Evolutionary conservation across 78 protist genomes (phyloP).

Genomic region (Tieghemostelium lacteum): DNA sequence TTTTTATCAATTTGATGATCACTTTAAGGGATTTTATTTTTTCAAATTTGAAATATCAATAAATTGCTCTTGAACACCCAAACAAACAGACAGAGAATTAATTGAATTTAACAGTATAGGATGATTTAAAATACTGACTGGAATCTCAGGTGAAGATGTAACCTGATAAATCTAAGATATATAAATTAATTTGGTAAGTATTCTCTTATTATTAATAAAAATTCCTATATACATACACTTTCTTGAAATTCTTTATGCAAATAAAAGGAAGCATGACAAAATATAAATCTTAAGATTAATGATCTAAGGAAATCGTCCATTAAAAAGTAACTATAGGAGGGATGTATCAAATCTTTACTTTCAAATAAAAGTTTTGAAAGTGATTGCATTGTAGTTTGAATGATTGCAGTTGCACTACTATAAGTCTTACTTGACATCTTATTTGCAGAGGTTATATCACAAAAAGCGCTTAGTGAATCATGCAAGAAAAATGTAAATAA

Average conservation of each 20-base stretch:
- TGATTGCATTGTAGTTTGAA: background rate
- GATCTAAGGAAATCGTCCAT: constrained; percentile 63
- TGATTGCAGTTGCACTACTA: background rate
- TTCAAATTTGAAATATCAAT: background rate
- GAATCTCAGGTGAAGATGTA: constrained; percentile 33
- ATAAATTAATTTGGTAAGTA: background rate
- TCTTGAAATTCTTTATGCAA: constrained; percentile 70
- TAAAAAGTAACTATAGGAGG: constrained; percentile 26
- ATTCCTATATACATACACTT: background rate
- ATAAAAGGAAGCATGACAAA: constrained; percentile 59
- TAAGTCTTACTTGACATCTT: constrained; percentile 19
- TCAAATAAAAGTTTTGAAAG: constrained; percentile 43
- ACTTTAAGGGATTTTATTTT: background rate
- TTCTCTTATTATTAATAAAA: background rate
- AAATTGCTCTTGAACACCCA: constrained; percentile 40
- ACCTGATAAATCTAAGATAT: constrained; percentile 40
- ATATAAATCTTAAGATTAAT: constrained; percentile 70
- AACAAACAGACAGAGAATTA: background rate
- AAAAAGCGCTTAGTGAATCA: constrained; percentile 76
- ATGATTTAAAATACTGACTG: constrained; percentile 6
- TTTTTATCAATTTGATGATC: no score
- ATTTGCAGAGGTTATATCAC: constrained; percentile 23
- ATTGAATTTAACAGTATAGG: constrained; percentile 3
- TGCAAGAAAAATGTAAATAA: constrained; percentile 74
- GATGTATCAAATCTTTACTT: constrained; percentile 11